Evolutionary conservation across 352 stramenopile species (phyloP), one percentile per base, ranked within the genome.

Genomic region (Phytophthora foliorum): DNA sequence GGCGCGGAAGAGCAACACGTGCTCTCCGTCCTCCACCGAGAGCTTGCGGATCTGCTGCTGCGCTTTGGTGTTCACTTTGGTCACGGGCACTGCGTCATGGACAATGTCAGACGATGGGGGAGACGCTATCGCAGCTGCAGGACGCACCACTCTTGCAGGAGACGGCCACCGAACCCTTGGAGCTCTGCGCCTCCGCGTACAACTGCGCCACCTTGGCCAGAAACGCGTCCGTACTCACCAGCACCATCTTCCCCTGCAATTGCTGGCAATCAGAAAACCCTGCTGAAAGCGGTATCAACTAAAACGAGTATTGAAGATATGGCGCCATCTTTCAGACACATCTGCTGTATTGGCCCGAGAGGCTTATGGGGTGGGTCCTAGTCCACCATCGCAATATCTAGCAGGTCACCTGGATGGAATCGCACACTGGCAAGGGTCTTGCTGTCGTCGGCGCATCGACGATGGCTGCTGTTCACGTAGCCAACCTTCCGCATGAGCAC

Each of bases 1-100:
- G 11, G 77, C 84, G 51, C 86, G 88, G 56, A 93, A 93, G 48
- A 94, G 78, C 72, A 93, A 63, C 62, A 89, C 81, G 57, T 82
- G 74, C 16, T 89, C 81, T 57, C 79, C 83, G 22, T 76, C 64
- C 38, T 74, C 74, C 32, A 78, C 63, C 45, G 72, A 67, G 21
- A 77, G 69, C 59, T 81, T 72, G 72, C 57, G 72, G 46, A 74
- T 73, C 73, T 61, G 62, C 54, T 69, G 77, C 69, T 80, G 68
- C 34, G 66, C 58, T 51, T 77, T 82, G 32, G 22, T 49, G 57
- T 74, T 80, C 51, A 78, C 63, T 59, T 80, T 78, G 27, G 71
- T 61, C 49, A 77, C 72, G 6, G 63, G 63, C n/a, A 82, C 72
- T 86, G 45, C 9, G 63, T 55, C 41, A 58, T 13, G 59, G 13